Base-by-base conservation (phyloP, 495 filamentous ascomycete species). In the Penicillium subrubescens region DNA sequence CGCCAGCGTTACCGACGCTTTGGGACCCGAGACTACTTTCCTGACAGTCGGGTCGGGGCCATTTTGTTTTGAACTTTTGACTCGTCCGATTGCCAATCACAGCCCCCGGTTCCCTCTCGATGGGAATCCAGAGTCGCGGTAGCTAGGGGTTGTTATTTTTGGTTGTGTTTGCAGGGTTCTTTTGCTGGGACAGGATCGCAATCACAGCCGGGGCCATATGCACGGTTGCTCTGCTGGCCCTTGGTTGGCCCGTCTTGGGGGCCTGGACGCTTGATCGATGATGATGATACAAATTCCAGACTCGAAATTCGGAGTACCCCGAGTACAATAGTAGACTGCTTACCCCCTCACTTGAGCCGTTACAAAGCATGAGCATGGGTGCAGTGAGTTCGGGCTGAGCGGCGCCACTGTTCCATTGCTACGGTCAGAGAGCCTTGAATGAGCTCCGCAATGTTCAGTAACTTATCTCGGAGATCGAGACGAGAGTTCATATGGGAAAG, bases 11-110 rank as follows among this genome's bases (percentile, higher is more conserved):
- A 65, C 71, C 71, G 71, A 68, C 63, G 41, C 62, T 19, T 56
- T 72, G 71, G 71, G 61, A 67, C 67, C 44, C 71, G 64, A 62
- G 64, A 62, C 60, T 35, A 54, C 64, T 59, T 67, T 73, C 71
- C 71, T 50, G 62, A 37, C 57, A 59, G 62, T 69, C 65, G 71
- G 71, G 71, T 71, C 69, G 60, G 57, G 61, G 59, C 44, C 34
- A 57, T 56, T 48, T 48, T 59, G 33, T 62, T 67, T 57, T 67
- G 58, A 69, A 68, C 64, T 60, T 67, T 57, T 67, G 58, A 69
- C 71, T 66, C 66, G 68, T 65, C 65, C 39, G 29, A 51, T 65
- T 67, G 23, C n/a, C 23, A 69, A 69, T 55, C 53, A 55, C 64
- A 48, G 27, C 58, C 55, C 60, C 55, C 25, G 54, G 60, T 63